Base-by-base conservation (phyloP, 1,139 yeast species). In the Sugiyamaella paludigena region DNA sequence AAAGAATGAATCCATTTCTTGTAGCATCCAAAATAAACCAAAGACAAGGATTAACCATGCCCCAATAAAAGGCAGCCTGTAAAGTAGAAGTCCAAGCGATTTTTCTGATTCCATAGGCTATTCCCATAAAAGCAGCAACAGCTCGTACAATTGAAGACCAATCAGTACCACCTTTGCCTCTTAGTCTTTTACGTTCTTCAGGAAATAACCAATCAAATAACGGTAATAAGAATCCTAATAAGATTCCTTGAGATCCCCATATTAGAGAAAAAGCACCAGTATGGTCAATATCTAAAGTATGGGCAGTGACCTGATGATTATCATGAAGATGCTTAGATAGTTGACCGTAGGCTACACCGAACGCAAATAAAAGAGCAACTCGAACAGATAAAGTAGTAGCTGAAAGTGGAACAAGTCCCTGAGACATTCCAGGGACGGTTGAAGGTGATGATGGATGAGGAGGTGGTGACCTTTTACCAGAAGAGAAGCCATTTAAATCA, bases 1-100 rank as follows among this genome's bases (percentile, higher is more conserved):
- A 62, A 30, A 69, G 56, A 10, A 61, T 54, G 52, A 87, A 77
- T 34, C 94, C 91, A 44, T 80, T 77, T 10, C 80, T 59, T 1
- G 95, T 80, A 1, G 89, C 84, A 65, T 89, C 97, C 49, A 88
- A 74, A 42, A 86, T 71, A 50, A 82, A 69, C 96, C 97, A 89
- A 51, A 89, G 71, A 12, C 87, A 80, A 0, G 94, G 85, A 67
- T 86, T 87, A 50, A 87, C 74, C 45, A 84, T 70, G 4, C 85
- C 77, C 88, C 95, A 87, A 6, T 84, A 78, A 40, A 80, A 73
- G 6, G 91, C 80, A 4, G 88, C 87, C 62, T 88, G 95, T 39
- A 83, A 68, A 15, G 87, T 78, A 0, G 89, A 80, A 38, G 78
- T 71, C 96, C 96, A 88, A 56, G 84, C 84, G 42, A 87, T 76